phyloP scores from a whole-genome alignment of 139 green algal species.

The Chlamydomonas schloesseri region DNA sequence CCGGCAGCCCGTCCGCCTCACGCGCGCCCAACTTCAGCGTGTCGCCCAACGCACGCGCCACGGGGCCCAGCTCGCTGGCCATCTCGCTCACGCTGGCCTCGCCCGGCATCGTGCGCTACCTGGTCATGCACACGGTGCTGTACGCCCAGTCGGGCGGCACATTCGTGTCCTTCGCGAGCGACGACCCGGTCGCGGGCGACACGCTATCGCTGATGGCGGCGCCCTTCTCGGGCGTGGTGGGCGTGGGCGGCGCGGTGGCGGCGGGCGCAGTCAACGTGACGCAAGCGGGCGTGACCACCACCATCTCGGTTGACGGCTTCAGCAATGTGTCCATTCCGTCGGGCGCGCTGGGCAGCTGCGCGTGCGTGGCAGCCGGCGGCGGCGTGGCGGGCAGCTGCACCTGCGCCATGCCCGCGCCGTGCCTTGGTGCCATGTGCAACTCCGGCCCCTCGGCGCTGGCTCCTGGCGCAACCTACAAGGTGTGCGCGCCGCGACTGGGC shows the following conservation, averaged over 20 bases:
- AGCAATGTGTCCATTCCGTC: background rate
- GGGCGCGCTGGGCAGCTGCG: conserved; percentile 22
- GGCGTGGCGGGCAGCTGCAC: conserved; percentile 7
- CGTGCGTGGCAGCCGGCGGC: background rate
- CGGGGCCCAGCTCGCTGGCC: conserved; percentile 1
- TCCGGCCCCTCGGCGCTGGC: conserved; percentile 36
- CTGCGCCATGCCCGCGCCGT: conserved; percentile 45
- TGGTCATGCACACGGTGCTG: background rate
- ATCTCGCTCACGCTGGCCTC: conserved; percentile 12
- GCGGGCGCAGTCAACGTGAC: conserved; percentile 26
- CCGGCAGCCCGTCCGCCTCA: background rate
- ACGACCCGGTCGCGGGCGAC: conserved; percentile 1
- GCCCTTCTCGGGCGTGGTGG: background rate
- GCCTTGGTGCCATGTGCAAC: conserved; percentile 49
- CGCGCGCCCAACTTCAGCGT: background rate
- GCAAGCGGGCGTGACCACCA: background rate
- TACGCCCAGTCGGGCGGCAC: conserved; percentile 11
- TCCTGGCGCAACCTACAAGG: conserved; percentile 60
- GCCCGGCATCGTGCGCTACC: conserved; percentile 8
- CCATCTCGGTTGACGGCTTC: background rate
- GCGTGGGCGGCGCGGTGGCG: conserved; percentile 29
- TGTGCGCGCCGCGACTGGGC: too few species aligned
- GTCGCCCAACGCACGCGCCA: background rate
- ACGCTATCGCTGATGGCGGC: background rate
- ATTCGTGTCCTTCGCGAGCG: background rate